phyloP scores from a whole-genome alignment of 768 basidiomycete species.

The Rickenella mellea region DNA sequence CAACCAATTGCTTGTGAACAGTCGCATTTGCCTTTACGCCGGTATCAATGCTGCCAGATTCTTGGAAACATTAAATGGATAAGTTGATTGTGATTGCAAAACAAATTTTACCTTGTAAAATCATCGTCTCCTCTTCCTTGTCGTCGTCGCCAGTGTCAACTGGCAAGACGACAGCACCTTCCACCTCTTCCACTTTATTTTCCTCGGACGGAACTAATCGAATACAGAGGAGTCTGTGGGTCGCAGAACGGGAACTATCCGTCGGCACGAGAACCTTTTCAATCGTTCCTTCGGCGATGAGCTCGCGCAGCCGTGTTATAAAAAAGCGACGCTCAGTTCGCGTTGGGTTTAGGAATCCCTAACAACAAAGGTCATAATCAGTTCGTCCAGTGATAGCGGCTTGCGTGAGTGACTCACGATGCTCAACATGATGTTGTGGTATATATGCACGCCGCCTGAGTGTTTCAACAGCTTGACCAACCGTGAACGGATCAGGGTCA shows the following conservation, averaged over 20 bases:
- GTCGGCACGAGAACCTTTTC: slow-evolving; percentile 68
- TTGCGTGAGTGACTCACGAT: slow-evolving; percentile 40
- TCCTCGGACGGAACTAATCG: slow-evolving; percentile 44
- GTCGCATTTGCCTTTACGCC: slow-evolving; percentile 51
- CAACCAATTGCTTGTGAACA: slow-evolving; percentile 73
- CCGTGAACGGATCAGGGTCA: slow-evolving; percentile 60
- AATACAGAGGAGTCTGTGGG: slow-evolving; percentile 50
- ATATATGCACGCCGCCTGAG: slow-evolving; percentile 62
- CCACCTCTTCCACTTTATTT: slow-evolving; percentile 23
- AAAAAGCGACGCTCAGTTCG: slow-evolving; percentile 81
- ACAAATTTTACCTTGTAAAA: slow-evolving; percentile 16
- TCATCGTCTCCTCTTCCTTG: slow-evolving; percentile 29
- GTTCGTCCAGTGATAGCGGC: not conserved
- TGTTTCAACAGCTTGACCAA: slow-evolving; percentile 63
- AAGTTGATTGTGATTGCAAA: not conserved
- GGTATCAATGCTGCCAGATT: not conserved
- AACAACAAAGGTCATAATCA: not conserved
- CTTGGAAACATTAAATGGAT: not conserved
- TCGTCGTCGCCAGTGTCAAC: slow-evolving; percentile 15
- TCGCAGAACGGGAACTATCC: slow-evolving; percentile 32
- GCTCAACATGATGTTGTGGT: slow-evolving; percentile 66
- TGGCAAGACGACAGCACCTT: slow-evolving; percentile 14
- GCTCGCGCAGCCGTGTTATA: slow-evolving; percentile 59
- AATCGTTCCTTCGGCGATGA: slow-evolving; percentile 63
- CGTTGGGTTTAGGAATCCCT: slow-evolving; percentile 72